phyloP scores from a whole-genome alignment of 179 eudicot genomes.

The Carnegiea gigantea region DNA sequence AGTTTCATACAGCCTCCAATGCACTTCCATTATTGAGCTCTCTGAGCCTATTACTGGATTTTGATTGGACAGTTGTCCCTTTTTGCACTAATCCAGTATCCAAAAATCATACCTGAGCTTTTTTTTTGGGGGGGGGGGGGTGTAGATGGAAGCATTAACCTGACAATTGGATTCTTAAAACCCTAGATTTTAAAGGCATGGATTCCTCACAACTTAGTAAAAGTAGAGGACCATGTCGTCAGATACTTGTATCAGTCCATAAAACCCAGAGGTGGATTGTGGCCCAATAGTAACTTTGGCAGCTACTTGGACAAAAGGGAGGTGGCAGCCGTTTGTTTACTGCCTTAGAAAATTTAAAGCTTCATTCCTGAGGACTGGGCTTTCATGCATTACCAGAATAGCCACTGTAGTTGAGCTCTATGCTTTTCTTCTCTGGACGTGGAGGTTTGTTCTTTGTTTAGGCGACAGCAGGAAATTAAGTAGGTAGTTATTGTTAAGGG shows the following conservation, averaged over 20 bases:
- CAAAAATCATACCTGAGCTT: no score
- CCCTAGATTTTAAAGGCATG: no score
- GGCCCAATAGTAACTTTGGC: not conserved
- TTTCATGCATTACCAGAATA: not conserved
- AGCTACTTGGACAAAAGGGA: not conserved
- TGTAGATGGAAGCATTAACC: no score
- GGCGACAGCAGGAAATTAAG: not conserved
- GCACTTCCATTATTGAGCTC: no score
- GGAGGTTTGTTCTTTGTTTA: not conserved
- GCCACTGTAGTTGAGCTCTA: not conserved
- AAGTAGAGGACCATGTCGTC: not conserved
- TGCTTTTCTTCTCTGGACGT: not conserved
- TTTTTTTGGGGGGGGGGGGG: no score
- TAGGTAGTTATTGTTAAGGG: not conserved
- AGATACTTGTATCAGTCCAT: not conserved
- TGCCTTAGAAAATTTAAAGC: not conserved
- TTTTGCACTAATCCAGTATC: no score
- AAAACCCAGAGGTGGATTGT: no score
- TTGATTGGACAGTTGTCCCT: no score
- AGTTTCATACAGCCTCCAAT: no score
- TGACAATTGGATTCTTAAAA: no score
- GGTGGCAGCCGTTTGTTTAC: not conserved
- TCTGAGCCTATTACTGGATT: no score
- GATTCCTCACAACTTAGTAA: no score
- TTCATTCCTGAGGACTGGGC: not conserved